Conservation (phyloP, 164 flowering plant species). For the Macadamia tetraphylla region DNA sequence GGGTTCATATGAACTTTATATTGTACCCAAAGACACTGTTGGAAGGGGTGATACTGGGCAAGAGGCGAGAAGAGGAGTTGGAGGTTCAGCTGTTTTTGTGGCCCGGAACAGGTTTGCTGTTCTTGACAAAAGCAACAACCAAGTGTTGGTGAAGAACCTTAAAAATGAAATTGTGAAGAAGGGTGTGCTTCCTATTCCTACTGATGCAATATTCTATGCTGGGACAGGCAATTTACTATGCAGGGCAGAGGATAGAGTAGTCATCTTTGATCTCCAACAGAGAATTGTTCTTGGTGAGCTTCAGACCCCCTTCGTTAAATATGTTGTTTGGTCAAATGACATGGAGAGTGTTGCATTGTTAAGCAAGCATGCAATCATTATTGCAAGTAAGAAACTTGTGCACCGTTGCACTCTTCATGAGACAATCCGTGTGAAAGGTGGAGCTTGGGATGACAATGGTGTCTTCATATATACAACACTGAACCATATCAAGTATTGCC, state of each 20-base stretch:
- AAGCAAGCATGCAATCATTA: conserved; percentile 40
- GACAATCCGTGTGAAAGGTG: conserved; percentile 49
- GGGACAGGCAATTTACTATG: conserved; percentile 47
- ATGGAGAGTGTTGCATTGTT: conserved; percentile 48
- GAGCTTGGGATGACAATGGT: conserved; percentile 54
- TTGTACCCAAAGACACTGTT: conserved; percentile 34
- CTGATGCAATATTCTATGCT: conserved; percentile 48
- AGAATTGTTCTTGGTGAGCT: conserved; percentile 41
- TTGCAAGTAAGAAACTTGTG: conserved; percentile 41
- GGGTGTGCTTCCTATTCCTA: conserved; percentile 31
- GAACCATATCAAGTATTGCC: conserved; percentile 52
- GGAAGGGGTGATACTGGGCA: conserved; percentile 36
- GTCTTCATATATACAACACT: conserved; percentile 47
- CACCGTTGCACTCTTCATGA: conserved; percentile 50
- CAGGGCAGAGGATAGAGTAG: conserved; percentile 43
- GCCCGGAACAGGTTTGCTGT: conserved; percentile 55
- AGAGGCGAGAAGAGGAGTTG: conserved; percentile 42
- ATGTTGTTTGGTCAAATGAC: conserved; percentile 46
- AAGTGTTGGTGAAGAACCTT: conserved; percentile 45
- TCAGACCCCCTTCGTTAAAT: conserved; percentile 40
- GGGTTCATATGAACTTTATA: conserved; percentile 45
- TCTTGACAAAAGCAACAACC: conserved; percentile 42
- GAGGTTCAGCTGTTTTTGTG: conserved; percentile 47
- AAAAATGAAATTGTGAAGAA: conserved; percentile 52
- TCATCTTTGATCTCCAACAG: conserved; percentile 47